Base-by-base conservation (phyloP, 768 basidiomycete species). In the Calocera viscosa region DNA sequence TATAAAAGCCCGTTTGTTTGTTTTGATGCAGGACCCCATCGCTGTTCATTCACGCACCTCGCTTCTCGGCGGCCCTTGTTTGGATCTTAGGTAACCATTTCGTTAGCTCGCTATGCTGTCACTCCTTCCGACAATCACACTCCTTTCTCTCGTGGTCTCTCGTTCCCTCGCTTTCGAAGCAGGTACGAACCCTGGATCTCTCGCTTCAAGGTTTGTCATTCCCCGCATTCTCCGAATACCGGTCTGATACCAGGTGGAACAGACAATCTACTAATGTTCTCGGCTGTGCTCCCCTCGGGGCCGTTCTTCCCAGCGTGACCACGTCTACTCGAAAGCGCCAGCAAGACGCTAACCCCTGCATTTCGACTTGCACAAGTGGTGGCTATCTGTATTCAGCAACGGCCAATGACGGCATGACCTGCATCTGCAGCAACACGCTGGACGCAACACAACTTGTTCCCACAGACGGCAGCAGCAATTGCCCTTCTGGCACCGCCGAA, bases 1-100 rank as follows among this genome's bases (percentile, higher is more conserved):
- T 60, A 60, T 60, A 60, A 60, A 60, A 32, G 24, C 30, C 53
- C 10, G 53, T 60, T 32, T 60, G 53, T 60, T 60, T 60, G 53
- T 60, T 60, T 60, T 5, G 53, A 60, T 60, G 11, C 30, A 32
- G 16, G 30, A 60, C 30, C 30, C 30, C 53, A 16, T 26, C 24
- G 14, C 53, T 26, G 53, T n/a, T n/a, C 53, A 22, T 5, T 32
- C 24, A 10, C 30, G 53, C 53, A 60, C 19, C 53, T 8, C 53
- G 53, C 53, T 32, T 60, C 53, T 38, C 43, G 43, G 53, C 26
- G 10, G 53, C 2, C 53, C 24, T 32, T 60, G 14, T 60, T 60
- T 60, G 2, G 53, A 26, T 60, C 11, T 60, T 26, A 60, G 53
- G 53, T 60, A 60, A 60, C 30, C 10, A 11, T 19, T 16, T 11